Evolutionary conservation across 108 stramenopile species (phyloP), one percentile per base, ranked within the genome.

Genomic region (Licmophora abbreviata): DNA sequence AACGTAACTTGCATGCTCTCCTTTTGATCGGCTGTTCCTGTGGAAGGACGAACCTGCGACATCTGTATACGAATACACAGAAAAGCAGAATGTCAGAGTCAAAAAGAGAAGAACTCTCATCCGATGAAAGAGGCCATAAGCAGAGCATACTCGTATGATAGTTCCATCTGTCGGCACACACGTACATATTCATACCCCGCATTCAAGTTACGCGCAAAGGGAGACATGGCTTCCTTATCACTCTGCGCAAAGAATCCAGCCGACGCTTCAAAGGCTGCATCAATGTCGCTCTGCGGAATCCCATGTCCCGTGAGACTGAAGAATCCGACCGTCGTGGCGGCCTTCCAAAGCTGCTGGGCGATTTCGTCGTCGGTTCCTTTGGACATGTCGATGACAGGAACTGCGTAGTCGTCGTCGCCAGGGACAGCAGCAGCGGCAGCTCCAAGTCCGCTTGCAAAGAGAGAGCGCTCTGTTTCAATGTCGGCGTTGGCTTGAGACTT

Each of bases 1-100:
- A 68, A 67, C 35, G 76, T 77, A 4, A 77, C 52, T 51, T 77
- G 76, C 26, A 77, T 21, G 20, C 38, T 51, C 53, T 77, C 76
- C 50, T 77, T 77, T 52, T 65, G 69, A 51, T 76, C 65, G 18
- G 57, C 47, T 27, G 41, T 41, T 22, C 24, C 6, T 25, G 45
- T 46, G 1, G 45, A 46, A 1, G 45, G 45, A 3, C 45, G 45
- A 22, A 46, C 45, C 6, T 46, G 45, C n/a, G 45, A 25, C 21
- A 21, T 46, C 9, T 35, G 12, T 35, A n/a, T n/a, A n/a, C n/a
- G n/a, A n/a, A n/a, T n/a, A n/a, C n/a, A n/a, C n/a, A n/a, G n/a
- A n/a, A n/a, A n/a, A n/a, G n/a, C n/a, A n/a, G n/a, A n/a, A n/a
- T n/a, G n/a, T n/a, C n/a, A n/a, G n/a, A n/a, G n/a, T n/a, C n/a